Base-by-base conservation (phyloP, 2,329 filamentous ascomycete species). In the Amauroascus niger region DNA sequence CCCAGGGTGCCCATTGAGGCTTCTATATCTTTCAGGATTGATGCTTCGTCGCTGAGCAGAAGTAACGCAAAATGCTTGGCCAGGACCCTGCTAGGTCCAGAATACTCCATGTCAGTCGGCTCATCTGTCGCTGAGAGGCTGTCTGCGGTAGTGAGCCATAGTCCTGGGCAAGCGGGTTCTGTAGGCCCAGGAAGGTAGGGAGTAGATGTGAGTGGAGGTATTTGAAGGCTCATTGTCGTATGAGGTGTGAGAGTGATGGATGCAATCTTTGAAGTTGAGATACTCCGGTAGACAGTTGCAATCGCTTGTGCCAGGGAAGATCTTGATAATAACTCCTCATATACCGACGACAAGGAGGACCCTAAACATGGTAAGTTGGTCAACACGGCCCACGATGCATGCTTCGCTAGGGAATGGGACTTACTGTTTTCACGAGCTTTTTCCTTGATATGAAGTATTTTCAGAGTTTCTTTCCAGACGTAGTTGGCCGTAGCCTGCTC, bases 401-500 rank as follows among this genome's bases (percentile, higher is more conserved):
- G 18, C 4, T 3, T 16, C 7, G 26, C 43, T 22, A 32, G 7
- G 28, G 26, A 26, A 6, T 13, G 39, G 9, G 8, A 53, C 61
- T 41, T 62, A 71, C 70, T 65, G 68, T 64, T 67, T 54, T 91
- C 88, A 55, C 84, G 82, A 1, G 83, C 88, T 63, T 87, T 88
- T 59, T 94, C 86, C 66, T 93, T 94, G 62, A 93, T 76, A 32
- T 80, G 76, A 28, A 93, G 74, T 46, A 97, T 91, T 55, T 80
- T 81, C 67, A 93, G 89, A 2, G 87, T 88, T 66, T 98, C 88
- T 63, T 85, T 86, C 82, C 88, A 93, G 3, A 98, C 86, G 67
- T 96, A 97, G 61, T 90, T 86, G 54, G 83, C 86, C 56, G 87
- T 84, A 60, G 90, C 86, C 70, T 98, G 91, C 66, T 90, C 90